Percentiles rank a stretch among this genome's conserved stretches.
Conservation (phyloP, 345 rosid species). For the Syzygium aromaticum region DNA sequence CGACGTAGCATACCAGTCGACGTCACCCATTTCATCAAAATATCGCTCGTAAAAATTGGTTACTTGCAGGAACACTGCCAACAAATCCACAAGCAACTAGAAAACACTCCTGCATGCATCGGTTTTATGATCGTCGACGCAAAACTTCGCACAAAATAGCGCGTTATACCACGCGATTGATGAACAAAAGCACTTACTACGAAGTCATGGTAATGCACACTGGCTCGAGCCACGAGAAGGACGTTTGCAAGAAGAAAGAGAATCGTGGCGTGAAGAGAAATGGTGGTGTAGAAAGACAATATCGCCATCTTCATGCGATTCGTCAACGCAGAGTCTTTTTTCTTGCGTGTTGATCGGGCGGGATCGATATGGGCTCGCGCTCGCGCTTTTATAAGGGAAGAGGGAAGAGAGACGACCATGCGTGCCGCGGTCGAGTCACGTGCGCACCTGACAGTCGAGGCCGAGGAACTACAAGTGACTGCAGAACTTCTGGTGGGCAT, state of each 20-base stretch:
- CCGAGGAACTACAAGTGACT: background rate
- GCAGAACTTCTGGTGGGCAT: background rate
- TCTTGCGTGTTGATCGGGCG: background rate
- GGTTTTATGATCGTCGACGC: background rate
- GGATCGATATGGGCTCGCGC: background rate
- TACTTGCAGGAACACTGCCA: background rate
- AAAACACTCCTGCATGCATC: background rate
- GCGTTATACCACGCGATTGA: background rate
- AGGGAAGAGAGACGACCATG: background rate
- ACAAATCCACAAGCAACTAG: background rate
- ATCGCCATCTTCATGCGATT: background rate
- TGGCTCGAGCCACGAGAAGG: background rate
- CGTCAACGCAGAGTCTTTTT: too few relatives aligned
- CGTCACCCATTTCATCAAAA: background rate
- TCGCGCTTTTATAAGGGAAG: background rate
- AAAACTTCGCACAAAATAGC: background rate
- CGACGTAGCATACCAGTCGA: background rate
- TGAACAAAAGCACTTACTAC: background rate
- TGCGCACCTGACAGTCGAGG: background rate
- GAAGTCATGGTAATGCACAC: background rate
- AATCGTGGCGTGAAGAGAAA: background rate
- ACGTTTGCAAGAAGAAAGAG: background rate
- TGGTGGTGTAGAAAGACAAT: background rate
- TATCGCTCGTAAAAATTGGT: background rate
- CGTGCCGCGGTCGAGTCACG: background rate